Base-by-base conservation (phyloP, 495 filamentous ascomycete species). In the Aspergillus mulundensis region DNA sequence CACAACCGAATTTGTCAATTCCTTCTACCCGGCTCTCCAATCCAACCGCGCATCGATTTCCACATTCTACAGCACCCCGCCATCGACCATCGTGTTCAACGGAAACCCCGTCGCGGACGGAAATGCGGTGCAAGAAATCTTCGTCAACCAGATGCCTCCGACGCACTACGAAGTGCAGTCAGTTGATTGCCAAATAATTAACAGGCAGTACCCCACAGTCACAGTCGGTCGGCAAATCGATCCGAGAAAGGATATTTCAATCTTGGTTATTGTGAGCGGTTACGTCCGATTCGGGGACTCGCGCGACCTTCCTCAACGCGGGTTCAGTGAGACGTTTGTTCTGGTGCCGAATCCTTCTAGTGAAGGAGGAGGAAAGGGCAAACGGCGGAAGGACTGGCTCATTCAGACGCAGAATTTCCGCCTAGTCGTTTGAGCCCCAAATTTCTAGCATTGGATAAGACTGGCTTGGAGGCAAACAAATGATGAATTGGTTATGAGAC, bases 401-500 rank as follows among this genome's bases (percentile, higher is more conserved):
- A 83, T 92, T 46, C 79, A 84, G 55, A 89, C 81, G 48, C 87
- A 92, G 70, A 90, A 83, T 46, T 91, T 90, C 60, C 77, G 87
- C 18, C 65, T 81, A 11, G 78, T 82, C n/a, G 77, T 79, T 52
- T 82, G 66, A 80, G 45, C 18, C 14, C 18, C 7, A 21, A 7
- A 0, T 20, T 15, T 14, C 21, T 51, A 16, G 14, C 34, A 21
- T 24, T 40, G 40, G 50, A 32, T 5, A 5, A 25, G 11, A 28
- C 25, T 28, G 25, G 12, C 25, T 15, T 32, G 23, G 43, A 11
- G 32, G 28, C 39, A 50, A 40, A 36, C 15, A 34, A 25, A 32
- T 7, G 7, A 30, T 18, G 36, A 52, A 51, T 58, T 40, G 36
- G 47, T 44, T 21, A 21, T 61, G 51, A 34, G 47, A 44, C 30